phyloP scores from a whole-genome alignment of 345 rosid genomes.

The Acer campestre region DNA sequence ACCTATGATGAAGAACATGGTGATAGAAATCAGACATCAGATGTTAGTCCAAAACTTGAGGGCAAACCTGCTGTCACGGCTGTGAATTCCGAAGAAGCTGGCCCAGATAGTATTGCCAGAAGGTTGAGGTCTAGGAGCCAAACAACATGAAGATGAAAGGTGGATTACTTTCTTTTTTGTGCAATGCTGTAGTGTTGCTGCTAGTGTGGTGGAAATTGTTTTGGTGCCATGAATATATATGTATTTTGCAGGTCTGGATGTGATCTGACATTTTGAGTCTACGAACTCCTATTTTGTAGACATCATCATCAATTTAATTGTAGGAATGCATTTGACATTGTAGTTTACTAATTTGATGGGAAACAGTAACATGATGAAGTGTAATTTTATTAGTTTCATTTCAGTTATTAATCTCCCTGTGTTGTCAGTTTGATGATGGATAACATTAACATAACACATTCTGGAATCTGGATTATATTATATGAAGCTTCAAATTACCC shows the following conservation, averaged over 20 bases:
- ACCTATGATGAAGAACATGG: background rate
- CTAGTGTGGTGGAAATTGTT: background rate
- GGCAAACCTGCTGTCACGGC: conserved; percentile 16
- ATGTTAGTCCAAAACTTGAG: conserved; percentile 3
- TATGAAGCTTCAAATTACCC: background rate
- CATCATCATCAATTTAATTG: background rate
- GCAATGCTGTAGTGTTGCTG: background rate
- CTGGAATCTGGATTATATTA: background rate
- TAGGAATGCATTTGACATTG: conserved; percentile 12
- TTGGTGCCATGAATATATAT: background rate
- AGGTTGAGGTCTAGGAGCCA: conserved; percentile 28
- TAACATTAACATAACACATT: background rate
- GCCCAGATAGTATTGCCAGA: conserved; percentile 27
- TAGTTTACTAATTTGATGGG: background rate
- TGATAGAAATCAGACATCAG: background rate
- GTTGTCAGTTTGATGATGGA: background rate
- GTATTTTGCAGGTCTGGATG: conserved; percentile 3
- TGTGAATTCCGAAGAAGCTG: background rate
- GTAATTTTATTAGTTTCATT: background rate
- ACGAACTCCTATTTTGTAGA: background rate
- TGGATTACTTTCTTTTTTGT: background rate
- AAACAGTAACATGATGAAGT: background rate
- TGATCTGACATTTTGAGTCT: background rate
- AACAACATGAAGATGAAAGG: conserved; percentile 16
- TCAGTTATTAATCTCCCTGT: background rate